phyloP scores from a whole-genome alignment of 169 alveolate genomes.

The Cyclospora cayetanensis region DNA sequence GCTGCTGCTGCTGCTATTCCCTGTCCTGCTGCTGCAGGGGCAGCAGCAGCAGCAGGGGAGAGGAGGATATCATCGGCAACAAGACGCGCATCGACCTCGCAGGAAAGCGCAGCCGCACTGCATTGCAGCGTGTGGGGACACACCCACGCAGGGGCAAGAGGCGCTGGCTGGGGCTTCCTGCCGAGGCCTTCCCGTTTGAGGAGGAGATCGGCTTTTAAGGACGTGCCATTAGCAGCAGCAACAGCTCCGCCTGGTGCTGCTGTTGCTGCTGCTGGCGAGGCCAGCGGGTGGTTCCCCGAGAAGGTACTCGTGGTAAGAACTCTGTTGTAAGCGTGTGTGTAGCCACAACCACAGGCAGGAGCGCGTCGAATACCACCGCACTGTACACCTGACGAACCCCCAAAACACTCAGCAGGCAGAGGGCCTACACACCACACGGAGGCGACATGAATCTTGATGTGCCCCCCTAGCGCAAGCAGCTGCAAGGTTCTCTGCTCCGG shows the following conservation, averaged over 20 bases:
- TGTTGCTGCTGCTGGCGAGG: slow-evolving; percentile 29
- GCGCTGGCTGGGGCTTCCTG: background rate
- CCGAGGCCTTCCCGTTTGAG: background rate
- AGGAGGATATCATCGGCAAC: background rate
- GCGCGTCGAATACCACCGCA: background rate
- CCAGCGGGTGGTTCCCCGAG: too few relatives aligned
- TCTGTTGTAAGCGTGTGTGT: too few relatives aligned
- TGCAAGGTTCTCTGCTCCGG: too few relatives aligned
- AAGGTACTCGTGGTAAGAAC: too few relatives aligned
- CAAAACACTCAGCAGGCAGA: slow-evolving; percentile 1
- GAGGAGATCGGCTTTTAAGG: slow-evolving; percentile 12
- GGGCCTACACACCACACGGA: slow-evolving; percentile 17
- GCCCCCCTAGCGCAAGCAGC: slow-evolving; percentile 9
- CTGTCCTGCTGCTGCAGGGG: background rate
- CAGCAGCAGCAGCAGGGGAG: slow-evolving; percentile 58
- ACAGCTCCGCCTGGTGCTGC: background rate
- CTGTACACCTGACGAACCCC: background rate
- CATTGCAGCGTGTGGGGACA: slow-evolving; percentile 30
- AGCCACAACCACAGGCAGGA: slow-evolving; percentile 23
- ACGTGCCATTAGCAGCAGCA: too few relatives aligned
- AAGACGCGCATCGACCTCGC: background rate
- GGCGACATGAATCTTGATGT: slow-evolving; percentile 19
- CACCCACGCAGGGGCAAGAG: slow-evolving; percentile 21
- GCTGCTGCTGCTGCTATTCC: background rate
- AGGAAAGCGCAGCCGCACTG: slow-evolving; percentile 27